These are phyloP conservation scores for Ramularia collo-cygni DNA, from an alignment of 2,329 filamentous ascomycete genomes.

Conservation along the genomic window DNA sequence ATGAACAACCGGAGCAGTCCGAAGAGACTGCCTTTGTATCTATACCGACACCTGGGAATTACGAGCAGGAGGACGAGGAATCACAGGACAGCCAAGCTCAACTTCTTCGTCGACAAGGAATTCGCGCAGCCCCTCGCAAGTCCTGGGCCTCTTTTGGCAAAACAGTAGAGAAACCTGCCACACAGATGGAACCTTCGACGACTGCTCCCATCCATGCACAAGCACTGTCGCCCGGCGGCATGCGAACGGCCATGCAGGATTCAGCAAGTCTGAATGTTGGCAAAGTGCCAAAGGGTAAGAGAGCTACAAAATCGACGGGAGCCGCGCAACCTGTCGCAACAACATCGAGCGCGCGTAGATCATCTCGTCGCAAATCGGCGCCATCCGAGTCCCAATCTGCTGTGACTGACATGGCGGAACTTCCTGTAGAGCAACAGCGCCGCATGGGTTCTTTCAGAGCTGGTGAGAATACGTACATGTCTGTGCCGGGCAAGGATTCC, in stretches of 20 bases:
- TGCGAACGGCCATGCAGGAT: background rate
- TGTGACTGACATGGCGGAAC: background rate
- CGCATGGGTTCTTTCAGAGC: constrained; percentile 2
- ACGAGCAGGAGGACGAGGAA: background rate
- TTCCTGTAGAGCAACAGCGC: constrained; percentile 5
- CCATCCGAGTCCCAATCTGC: constrained; percentile 11
- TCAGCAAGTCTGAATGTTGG: background rate
- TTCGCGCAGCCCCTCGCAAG: constrained; percentile 8
- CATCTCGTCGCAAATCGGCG: constrained; percentile 10
- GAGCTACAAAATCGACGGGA: constrained; percentile 11
- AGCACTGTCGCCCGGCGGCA: no score
- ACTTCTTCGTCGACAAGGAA: constrained; percentile 8
- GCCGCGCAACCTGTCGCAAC: background rate
- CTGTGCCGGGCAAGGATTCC: constrained; percentile 7
- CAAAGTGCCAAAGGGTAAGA: constrained; percentile 4
- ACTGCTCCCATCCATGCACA: no score
- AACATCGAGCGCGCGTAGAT: background rate
- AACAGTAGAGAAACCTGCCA: background rate
- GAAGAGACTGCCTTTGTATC: background rate
- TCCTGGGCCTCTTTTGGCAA: constrained; percentile 9
- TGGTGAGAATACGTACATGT: constrained; percentile 6
- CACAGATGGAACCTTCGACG: background rate
- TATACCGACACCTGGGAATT: background rate
- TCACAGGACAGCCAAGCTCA: constrained; percentile 9
- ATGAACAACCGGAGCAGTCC: background rate